These are phyloP conservation scores for Ambrosia hybrid DNA, from an alignment of 140 eudicot species.

Conservation along the genomic window DNA sequence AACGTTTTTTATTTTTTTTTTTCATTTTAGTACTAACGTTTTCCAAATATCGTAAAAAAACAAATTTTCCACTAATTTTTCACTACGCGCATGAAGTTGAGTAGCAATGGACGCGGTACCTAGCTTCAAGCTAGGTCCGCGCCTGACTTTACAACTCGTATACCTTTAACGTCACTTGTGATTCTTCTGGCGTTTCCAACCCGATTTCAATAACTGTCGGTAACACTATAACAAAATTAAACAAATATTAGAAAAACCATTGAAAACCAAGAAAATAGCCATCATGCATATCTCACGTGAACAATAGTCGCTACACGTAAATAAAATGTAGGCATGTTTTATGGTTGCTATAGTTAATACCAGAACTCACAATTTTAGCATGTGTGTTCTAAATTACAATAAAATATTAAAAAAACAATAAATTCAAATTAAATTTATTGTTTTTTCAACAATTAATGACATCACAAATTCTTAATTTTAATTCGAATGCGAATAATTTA, in stretches of 20 bases:
- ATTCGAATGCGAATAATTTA: no score
- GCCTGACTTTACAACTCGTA: background rate
- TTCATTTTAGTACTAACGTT: no score
- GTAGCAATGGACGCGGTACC: no score
- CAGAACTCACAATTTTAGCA: constrained; percentile 25
- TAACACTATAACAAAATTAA: constrained; percentile 40
- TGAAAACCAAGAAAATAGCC: background rate
- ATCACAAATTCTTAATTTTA: no score
- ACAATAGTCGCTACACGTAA: constrained; percentile 20
- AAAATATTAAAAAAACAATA: background rate
- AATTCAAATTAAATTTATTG: no score
- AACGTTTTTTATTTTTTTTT: no score
- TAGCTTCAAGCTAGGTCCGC: no score
- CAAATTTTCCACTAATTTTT: no score
- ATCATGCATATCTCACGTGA: background rate
- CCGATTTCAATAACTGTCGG: constrained; percentile 68
- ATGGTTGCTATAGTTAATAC: constrained; percentile 1
- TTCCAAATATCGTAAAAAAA: no score
- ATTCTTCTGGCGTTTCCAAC: constrained; percentile 57
- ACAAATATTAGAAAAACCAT: background rate
- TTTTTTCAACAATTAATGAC: no score
- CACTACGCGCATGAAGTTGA: no score
- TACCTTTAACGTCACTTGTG: constrained; percentile 79
- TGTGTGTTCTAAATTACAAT: background rate
- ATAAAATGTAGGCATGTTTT: constrained; percentile 34